Percentiles rank a stretch among this genome's conserved stretches.
Conservation (phyloP, 495 filamentous ascomycete species). For the Trypethelium eluteriae region DNA sequence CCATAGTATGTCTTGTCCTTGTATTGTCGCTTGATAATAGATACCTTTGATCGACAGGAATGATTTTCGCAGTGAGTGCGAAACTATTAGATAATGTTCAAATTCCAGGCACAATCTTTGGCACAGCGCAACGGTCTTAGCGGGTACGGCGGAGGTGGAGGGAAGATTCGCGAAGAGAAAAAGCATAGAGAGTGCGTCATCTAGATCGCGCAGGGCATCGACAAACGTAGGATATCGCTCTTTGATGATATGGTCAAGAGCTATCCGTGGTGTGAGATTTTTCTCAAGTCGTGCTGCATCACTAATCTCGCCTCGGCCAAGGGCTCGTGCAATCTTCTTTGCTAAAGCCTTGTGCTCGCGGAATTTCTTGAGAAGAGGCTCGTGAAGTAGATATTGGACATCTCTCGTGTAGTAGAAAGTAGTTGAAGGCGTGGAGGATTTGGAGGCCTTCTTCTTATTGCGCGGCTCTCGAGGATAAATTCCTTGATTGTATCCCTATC, state of each 20-base stretch:
- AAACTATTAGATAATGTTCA: constrained; percentile 90
- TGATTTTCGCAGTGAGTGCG: constrained; percentile 83
- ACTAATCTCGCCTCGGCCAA: constrained; percentile 81
- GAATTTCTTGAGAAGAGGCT: constrained; percentile 91
- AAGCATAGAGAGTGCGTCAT: constrained; percentile 92
- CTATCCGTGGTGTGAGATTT: constrained; percentile 74
- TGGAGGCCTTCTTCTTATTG: constrained; percentile 92
- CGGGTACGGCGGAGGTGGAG: constrained; percentile 72
- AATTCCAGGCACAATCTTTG: constrained; percentile 88
- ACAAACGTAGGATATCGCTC: constrained; percentile 97
- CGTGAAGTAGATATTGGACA: constrained; percentile 94
- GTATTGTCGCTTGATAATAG: constrained; percentile 97
- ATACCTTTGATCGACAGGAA: constrained; percentile 99
- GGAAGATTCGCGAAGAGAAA: constrained; percentile 98
- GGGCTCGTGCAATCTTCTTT: constrained; percentile 88
- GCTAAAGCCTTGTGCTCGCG: constrained; percentile 91
- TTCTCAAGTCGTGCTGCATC: constrained; percentile 81
- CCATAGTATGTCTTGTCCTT: constrained; percentile 97
- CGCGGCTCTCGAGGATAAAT: constrained; percentile 96
- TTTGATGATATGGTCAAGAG: constrained; percentile 91
- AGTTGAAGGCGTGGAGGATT: constrained; percentile 77
- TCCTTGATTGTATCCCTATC: constrained; percentile 38
- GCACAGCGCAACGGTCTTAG: constrained; percentile 88
- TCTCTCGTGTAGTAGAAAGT: constrained; percentile 99
- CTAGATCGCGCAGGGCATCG: constrained; percentile 88